Percentiles rank a stretch among this genome's conserved stretches.
phyloP scores from a whole-genome alignment of 2,329 filamentous ascomycete genomes.

The Penicillium verrucosum region DNA sequence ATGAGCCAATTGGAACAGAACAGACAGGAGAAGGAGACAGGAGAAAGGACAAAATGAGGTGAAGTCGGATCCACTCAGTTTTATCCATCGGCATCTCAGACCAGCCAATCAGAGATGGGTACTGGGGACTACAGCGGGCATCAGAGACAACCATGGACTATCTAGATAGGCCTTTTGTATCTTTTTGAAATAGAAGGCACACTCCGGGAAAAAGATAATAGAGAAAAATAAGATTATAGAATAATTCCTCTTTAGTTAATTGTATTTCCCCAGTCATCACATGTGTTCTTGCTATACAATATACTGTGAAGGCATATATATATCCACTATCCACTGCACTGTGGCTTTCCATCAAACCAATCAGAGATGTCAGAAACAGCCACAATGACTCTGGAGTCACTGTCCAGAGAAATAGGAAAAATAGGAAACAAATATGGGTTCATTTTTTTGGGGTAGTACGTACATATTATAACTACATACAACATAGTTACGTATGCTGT shows the following conservation, averaged over 20 bases:
- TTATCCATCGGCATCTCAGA: not conserved
- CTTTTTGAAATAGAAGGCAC: too few relatives aligned
- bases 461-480: too few relatives aligned
- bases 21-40: not conserved
- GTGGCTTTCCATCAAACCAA: not conserved
- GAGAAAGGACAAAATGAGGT: not conserved
- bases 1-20: not conserved
- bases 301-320: not conserved
- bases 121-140: not conserved
- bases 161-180: not conserved
- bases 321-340: not conserved
- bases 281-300: not conserved
- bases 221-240: not conserved
- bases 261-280: not conserved
- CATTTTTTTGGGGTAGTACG: too few relatives aligned
- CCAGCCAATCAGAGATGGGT: not conserved
- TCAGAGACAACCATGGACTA: too few relatives aligned
- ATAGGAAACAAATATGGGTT: too few relatives aligned
- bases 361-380: not conserved
- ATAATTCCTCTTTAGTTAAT: not conserved
- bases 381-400: not conserved
- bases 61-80: not conserved
- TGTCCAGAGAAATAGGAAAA: not conserved
- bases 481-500: not conserved
- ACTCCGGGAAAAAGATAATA: not conserved